These are phyloP conservation scores for Fusarium albidum DNA, from an alignment of 2,329 filamentous ascomycete species.

Conservation along the genomic window DNA sequence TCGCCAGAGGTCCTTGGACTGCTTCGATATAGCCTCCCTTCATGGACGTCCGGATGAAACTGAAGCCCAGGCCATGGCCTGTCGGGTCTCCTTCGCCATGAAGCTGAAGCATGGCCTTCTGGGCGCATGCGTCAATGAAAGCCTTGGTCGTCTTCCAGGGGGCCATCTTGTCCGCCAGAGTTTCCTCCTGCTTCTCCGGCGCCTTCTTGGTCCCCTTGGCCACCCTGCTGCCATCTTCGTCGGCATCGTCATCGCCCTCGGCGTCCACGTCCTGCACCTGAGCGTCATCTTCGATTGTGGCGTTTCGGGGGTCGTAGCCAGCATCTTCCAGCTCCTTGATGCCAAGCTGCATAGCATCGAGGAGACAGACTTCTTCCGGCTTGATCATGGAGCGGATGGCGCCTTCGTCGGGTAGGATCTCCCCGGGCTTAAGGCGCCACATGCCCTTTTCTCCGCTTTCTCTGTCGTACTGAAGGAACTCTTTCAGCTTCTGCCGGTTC, in stretches of 20 bases:
- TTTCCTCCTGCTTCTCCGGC: constrained; percentile 67
- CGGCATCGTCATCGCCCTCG: constrained; percentile 55
- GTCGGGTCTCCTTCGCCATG: constrained; percentile 96
- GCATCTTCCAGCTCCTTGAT: constrained; percentile 90
- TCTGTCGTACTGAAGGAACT: constrained; percentile 92
- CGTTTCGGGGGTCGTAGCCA: constrained; percentile 76
- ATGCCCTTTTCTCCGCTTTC: constrained; percentile 73
- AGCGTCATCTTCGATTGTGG: constrained; percentile 69
- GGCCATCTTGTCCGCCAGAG: constrained; percentile 86
- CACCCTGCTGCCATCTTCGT: constrained; percentile 52
- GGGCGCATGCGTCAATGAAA: constrained; percentile 90
- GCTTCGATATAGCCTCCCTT: constrained; percentile 94
- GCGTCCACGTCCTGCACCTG: constrained; percentile 71
- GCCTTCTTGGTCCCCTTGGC: constrained; percentile 53
- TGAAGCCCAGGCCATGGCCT: constrained; percentile 91
- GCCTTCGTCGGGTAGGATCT: constrained; percentile 81
- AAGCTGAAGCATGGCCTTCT: constrained; percentile 95
- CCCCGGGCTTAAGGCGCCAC: constrained; percentile 80
- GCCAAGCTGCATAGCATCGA: constrained; percentile 97
- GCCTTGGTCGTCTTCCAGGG: constrained; percentile 98
- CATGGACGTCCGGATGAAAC: constrained; percentile 98
- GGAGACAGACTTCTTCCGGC: constrained; percentile 91
- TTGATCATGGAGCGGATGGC: constrained; percentile 88
- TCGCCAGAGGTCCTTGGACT: constrained; percentile 71
- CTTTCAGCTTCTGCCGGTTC: constrained; percentile 95